A percentile compares a stretch with the other conserved stretches of the same genome.
phyloP scores from a whole-genome alignment of 1,139 yeast genomes.

The Kodamaea ohmeri region DNA sequence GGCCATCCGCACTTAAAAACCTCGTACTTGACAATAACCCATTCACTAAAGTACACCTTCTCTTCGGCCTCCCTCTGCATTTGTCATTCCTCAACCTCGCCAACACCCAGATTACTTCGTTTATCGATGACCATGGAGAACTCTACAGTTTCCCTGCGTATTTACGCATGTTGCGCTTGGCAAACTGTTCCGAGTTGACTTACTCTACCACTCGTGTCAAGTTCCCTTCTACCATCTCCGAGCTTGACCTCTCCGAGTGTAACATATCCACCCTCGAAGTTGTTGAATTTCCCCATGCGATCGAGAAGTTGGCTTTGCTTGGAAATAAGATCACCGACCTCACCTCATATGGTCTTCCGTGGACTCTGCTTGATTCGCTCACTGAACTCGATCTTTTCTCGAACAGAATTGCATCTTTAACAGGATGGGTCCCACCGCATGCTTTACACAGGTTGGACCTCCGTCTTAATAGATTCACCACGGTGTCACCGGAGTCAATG shows the following conservation, averaged over 20 bases:
- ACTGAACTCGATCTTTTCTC: constrained; percentile 24
- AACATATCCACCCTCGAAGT: constrained; percentile 18
- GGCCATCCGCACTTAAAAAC: constrained; percentile 27
- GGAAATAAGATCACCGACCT: constrained; percentile 22
- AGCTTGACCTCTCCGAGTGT: constrained; percentile 25
- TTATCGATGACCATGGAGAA: constrained; percentile 7
- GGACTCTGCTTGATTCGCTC: constrained; percentile 26
- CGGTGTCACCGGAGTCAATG: constrained; percentile 11
- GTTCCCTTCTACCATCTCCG: constrained; percentile 20
- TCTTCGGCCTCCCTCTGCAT: constrained; percentile 24
- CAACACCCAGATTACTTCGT: constrained; percentile 12
- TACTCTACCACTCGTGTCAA: constrained; percentile 14
- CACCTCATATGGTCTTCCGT: constrained; percentile 19
- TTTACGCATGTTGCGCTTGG: constrained; percentile 17
- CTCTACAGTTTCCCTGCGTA: constrained; percentile 15
- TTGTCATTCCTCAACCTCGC: constrained; percentile 24
- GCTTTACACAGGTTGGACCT: constrained; percentile 24
- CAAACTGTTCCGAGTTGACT: constrained; percentile 15
- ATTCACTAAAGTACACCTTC: constrained; percentile 19
- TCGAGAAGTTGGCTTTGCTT: constrained; percentile 23
- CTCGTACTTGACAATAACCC: constrained; percentile 28
- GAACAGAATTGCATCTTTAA: constrained; percentile 22
- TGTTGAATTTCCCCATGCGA: constrained; percentile 27
- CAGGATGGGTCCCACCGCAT: constrained; percentile 27
- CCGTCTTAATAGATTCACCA: constrained; percentile 19